Evolutionary conservation across 2,329 filamentous ascomycete genomes (phyloP).

Genomic region (Microcyclospora tardicrescens): DNA sequence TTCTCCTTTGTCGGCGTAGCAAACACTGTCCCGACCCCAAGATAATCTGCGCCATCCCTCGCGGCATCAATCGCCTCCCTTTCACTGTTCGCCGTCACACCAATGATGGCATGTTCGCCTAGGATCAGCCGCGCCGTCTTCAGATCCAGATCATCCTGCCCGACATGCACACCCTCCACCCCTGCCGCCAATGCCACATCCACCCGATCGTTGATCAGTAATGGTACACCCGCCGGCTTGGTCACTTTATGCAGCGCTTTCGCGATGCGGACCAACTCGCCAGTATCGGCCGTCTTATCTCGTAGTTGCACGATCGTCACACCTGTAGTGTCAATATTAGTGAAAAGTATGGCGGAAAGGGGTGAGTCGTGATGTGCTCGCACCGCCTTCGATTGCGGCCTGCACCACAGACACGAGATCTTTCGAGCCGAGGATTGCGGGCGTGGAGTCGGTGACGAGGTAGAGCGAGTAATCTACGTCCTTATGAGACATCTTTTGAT

Average conservation of each 20-base stretch:
- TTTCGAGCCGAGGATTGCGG: constrained; percentile 59
- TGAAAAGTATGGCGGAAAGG: neutral
- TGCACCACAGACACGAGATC: constrained; percentile 63
- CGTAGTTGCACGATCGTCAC: constrained; percentile 81
- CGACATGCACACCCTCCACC: constrained; percentile 86
- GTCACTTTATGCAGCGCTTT: constrained; percentile 60
- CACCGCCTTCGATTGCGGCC: constrained; percentile 60
- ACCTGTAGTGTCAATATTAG: constrained; percentile 26
- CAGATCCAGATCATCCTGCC: constrained; percentile 80
- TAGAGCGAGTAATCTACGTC: constrained; percentile 68
- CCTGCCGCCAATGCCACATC: constrained; percentile 72
- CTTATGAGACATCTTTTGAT: constrained; percentile 10
- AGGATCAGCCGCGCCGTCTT: constrained; percentile 57
- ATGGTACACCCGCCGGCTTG: constrained; percentile 52
- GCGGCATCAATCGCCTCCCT: constrained; percentile 63
- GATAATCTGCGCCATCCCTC: constrained; percentile 68
- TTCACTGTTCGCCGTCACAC: constrained; percentile 66
- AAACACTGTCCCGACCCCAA: constrained; percentile 83
- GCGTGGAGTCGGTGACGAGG: constrained; percentile 87
- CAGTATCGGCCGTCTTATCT: constrained; percentile 72
- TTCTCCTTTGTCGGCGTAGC: constrained; percentile 79
- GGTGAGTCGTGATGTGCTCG: constrained; percentile 5
- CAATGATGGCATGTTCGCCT: constrained; percentile 68
- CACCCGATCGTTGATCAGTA: constrained; percentile 86
- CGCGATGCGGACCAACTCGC: constrained; percentile 55